Percentiles rank a stretch among this genome's conserved stretches.
Evolutionary conservation across 2,329 filamentous ascomycete genomes (phyloP).

Genomic region (Colletotrichum kahawae): DNA sequence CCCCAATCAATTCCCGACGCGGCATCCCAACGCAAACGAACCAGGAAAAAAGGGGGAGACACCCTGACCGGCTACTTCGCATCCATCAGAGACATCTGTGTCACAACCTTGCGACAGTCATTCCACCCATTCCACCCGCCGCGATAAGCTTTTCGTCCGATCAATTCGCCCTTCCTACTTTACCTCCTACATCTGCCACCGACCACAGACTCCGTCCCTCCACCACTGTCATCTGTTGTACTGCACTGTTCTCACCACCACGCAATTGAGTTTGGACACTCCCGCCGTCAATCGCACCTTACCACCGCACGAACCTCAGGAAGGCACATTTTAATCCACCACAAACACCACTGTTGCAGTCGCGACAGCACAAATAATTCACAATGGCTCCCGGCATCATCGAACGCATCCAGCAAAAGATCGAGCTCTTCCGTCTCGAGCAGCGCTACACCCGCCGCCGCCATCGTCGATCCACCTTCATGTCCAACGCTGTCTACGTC

Average conservation of each 20-base stretch:
- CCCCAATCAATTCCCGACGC: background rate
- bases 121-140: background rate
- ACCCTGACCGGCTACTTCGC: background rate
- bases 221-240: constrained; percentile 1
- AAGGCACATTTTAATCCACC: background rate
- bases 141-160: constrained; percentile 18
- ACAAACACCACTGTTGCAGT: background rate
- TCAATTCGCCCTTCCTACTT: background rate
- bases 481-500: constrained; percentile 88
- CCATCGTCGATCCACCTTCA: constrained; percentile 84
- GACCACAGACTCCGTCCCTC: background rate
- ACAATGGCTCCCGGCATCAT: constrained; percentile 58
- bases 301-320: background rate
- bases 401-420: constrained; percentile 68
- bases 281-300: background rate
- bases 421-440: constrained; percentile 94
- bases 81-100: constrained; percentile 16
- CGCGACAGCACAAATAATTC: background rate
- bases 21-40: background rate
- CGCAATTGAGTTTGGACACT: background rate
- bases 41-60: background rate
- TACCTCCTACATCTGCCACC: constrained; percentile 2
- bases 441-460: constrained; percentile 95
- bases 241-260: background rate
- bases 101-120: constrained; percentile 10